These are phyloP conservation scores for Sporisorium scitamineum DNA, from an alignment of 1,284 basidiomycete species.

Conservation along the genomic window DNA sequence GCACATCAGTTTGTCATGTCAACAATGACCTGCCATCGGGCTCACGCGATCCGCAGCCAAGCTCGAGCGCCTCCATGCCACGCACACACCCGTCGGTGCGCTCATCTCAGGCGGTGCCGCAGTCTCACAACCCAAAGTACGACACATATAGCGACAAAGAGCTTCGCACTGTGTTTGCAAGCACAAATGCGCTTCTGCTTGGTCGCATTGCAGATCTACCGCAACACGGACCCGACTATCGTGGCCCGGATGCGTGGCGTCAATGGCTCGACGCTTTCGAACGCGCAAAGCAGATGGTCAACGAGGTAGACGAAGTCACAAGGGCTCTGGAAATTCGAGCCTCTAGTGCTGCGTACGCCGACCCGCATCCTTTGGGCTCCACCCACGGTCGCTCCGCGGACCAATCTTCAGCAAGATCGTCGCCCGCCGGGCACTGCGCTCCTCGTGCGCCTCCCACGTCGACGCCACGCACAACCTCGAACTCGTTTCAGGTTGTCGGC, in stretches of 20 bases:
- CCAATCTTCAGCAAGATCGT: not conserved
- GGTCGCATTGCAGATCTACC: not conserved
- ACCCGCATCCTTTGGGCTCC: not conserved
- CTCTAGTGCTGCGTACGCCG: not conserved
- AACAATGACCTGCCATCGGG: not conserved
- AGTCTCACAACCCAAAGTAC: not conserved
- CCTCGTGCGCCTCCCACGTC: not conserved
- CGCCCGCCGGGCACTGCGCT: not conserved
- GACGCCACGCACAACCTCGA: constrained; percentile 11
- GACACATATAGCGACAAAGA: constrained; percentile 11
- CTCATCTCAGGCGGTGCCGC: not conserved
- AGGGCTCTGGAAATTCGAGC: not conserved
- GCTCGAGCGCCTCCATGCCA: constrained; percentile 14
- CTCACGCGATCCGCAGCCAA: constrained; percentile 15
- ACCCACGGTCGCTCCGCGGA: not conserved
- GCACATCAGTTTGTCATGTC: not conserved
- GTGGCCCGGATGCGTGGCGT: constrained; percentile 1
- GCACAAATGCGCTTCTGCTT: not conserved
- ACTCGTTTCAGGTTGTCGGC: constrained; percentile 38
- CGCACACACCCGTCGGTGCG: not conserved
- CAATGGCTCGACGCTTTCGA: not conserved
- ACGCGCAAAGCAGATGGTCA: not conserved
- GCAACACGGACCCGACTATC: not conserved
- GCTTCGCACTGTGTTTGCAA: not conserved
- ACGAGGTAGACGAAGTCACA: not conserved